A percentile compares a stretch with the other conserved stretches of the same genome.
These are phyloP conservation scores for Calvatia gigantea DNA, from an alignment of 768 basidiomycete species.

Conservation along the genomic window DNA sequence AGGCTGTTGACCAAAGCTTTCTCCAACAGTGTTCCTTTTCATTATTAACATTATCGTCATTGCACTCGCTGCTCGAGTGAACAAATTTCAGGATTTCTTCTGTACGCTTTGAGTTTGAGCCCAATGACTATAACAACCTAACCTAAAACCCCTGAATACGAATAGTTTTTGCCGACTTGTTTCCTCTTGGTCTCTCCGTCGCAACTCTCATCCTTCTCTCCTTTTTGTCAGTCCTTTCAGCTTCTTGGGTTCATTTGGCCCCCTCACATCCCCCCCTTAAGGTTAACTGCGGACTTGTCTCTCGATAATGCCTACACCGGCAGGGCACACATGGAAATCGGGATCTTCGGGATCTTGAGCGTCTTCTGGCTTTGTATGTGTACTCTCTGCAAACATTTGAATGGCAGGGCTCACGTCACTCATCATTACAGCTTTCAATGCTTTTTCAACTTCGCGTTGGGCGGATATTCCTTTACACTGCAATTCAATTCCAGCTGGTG, in stretches of 20 bases:
- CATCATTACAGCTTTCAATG: conserved; percentile 42
- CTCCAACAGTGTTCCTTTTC: conserved; percentile 35
- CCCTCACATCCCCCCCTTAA: conserved; percentile 16
- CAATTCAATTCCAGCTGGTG: conserved; percentile 43
- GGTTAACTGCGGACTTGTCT: conserved; percentile 40
- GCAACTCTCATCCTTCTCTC: conserved; percentile 42
- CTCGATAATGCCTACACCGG: conserved; percentile 39
- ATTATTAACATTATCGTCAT: conserved; percentile 47
- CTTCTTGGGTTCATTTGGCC: background rate
- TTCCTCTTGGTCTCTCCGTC: conserved; percentile 59
- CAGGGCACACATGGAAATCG: conserved; percentile 46
- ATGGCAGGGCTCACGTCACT: background rate
- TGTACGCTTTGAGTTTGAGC: conserved; percentile 31
- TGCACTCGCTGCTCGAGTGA: conserved; percentile 50
- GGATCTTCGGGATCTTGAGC: conserved; percentile 38
- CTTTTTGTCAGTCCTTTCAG: conserved; percentile 32
- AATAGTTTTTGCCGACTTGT: conserved; percentile 53
- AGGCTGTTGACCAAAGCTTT: background rate
- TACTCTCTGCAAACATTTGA: background rate
- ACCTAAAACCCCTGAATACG: conserved; percentile 6
- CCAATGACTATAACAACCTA: background rate
- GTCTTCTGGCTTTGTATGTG: conserved; percentile 54
- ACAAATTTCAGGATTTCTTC: conserved; percentile 57
- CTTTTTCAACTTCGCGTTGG: conserved; percentile 62
- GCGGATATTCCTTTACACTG: conserved; percentile 43